Evolutionary conservation across 352 stramenopile species (phyloP).

Genomic region (Globisporangium alternatum): DNA sequence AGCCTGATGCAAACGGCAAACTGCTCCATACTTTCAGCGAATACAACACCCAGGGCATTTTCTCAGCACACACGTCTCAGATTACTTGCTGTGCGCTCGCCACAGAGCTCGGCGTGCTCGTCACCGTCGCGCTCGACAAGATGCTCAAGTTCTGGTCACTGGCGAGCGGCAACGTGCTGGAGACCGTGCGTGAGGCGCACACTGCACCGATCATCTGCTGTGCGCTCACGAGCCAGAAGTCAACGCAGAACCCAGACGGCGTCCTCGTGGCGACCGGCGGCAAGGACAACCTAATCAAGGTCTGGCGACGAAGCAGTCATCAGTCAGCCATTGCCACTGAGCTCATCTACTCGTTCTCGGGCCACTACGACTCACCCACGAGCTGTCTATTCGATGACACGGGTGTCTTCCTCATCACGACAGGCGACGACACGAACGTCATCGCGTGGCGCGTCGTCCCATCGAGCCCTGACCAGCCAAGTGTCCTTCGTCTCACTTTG

Average conservation of each 20-base stretch:
- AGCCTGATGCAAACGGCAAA: constrained; percentile 16
- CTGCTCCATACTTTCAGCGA: constrained; percentile 27
- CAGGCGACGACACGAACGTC: constrained; percentile 45
- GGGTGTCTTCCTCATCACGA: constrained; percentile 51
- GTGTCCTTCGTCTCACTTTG: constrained; percentile 19
- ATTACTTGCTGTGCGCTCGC: constrained; percentile 45
- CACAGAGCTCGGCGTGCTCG: constrained; percentile 33
- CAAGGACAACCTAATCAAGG: constrained; percentile 65
- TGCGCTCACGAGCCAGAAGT: constrained; percentile 29
- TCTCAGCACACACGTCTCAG: constrained; percentile 42
- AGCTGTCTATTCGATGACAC: constrained; percentile 38
- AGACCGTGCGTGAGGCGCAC: constrained; percentile 45
- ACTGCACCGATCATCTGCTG: constrained; percentile 43
- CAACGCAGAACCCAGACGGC: constrained; percentile 14
- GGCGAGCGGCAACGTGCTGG: constrained; percentile 24
- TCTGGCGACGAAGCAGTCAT: constrained; percentile 30
- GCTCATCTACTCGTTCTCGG: constrained; percentile 42
- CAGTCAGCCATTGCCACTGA: constrained; percentile 15
- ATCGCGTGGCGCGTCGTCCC: constrained; percentile 53
- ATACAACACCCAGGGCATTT: constrained; percentile 23
- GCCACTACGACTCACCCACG: constrained; percentile 46
- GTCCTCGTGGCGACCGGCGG: constrained; percentile 50
- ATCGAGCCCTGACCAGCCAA: constrained; percentile 40
- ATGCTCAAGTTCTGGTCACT: constrained; percentile 51
- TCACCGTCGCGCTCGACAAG: constrained; percentile 48